Evolutionary conservation across 2,329 filamentous ascomycete genomes (phyloP), one percentile per base, ranked within the genome.

Genomic region (Simplicillium sp.): DNA sequence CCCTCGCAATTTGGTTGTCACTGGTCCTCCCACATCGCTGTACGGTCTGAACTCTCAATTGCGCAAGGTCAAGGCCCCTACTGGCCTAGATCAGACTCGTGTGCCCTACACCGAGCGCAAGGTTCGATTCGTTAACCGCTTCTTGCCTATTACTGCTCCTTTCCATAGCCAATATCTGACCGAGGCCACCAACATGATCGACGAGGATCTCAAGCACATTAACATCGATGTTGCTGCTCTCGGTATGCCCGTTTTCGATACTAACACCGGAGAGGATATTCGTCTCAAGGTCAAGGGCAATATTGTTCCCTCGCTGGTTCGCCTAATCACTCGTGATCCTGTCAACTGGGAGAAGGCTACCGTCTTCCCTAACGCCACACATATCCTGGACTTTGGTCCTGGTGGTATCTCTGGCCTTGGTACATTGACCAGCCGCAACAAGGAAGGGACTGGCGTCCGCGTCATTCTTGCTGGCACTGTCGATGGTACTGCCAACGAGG

Each of bases 331-430:
- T 4, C 83, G 86, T 41, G 89, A 97, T 52, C 77, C 87, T 2
- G 92, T 98, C 40, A 82, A 96, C 62, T 98, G 92, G 92, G 92
- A 97, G 67, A 83, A 83, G 59, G 89, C 92, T 1, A 98, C 92
- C 1, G 76, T 85, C 41, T 97, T 98, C 70, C 82, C 87, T 3
- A 75, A 80, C 16, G 92, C 92, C 15, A 96, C 90, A 3, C 92
- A 98, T 60, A 86, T 98, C 42, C 70, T 98, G 39, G 92, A 98
- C 66, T 97, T 98, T 53, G 92, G 94, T 36, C 92, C 92, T 16
- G 92, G 92, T 55, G 94, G 92, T 47, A 92, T 97, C 49, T 98
- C 92, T 17, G 94, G 94, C 48, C 81, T 98, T 16, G 94, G 92
- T 56, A 86, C 94, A 36, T 71, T 98, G 48, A 98, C 92, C 43